Percentiles rank a stretch among this genome's conserved stretches.
Conservation (phyloP, 2,329 filamentous ascomycete species). For the Cladosporium sp. region DNA sequence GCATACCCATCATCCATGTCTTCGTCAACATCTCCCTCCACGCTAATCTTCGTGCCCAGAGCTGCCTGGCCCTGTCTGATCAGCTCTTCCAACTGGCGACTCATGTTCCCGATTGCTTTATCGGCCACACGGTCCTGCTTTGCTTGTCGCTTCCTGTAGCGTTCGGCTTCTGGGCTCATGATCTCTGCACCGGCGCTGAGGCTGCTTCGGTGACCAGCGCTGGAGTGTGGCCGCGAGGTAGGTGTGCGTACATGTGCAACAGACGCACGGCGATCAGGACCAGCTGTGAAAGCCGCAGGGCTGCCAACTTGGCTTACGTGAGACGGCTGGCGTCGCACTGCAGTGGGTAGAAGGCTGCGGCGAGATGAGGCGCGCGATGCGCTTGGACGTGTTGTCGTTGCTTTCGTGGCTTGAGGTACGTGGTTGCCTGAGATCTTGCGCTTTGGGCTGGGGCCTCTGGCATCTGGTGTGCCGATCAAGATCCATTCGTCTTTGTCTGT, state of each 20-base stretch:
- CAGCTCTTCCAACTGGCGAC: slow-evolving; percentile 75
- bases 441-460: slow-evolving; percentile 44
- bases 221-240: background rate
- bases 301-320: slow-evolving; percentile 30
- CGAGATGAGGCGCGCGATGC: slow-evolving; percentile 6
- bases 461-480: slow-evolving; percentile 42
- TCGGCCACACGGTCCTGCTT: slow-evolving; percentile 76
- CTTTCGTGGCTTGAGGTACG: background rate
- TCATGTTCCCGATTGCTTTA: slow-evolving; percentile 72
- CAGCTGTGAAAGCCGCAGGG: slow-evolving; percentile 26
- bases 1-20: slow-evolving; percentile 27
- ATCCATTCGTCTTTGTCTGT: slow-evolving; percentile 48
- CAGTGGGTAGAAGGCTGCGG: slow-evolving; percentile 30
- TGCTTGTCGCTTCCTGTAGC: slow-evolving; percentile 66
- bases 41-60: slow-evolving; percentile 52
- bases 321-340: slow-evolving; percentile 37
- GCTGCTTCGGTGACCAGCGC: slow-evolving; percentile 18
- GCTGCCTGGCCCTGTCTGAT: slow-evolving; percentile 86
- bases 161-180: slow-evolving; percentile 63
- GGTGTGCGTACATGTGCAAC: slow-evolving; percentile 49
- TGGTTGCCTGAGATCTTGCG: slow-evolving; percentile 24
- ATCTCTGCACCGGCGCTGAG: slow-evolving; percentile 12
- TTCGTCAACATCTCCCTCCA: slow-evolving; percentile 27
- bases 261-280: slow-evolving; percentile 47
- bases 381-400: background rate